Percentiles rank a stretch among this genome's conserved stretches.
phyloP scores from a whole-genome alignment of 1,284 basidiomycete genomes.

The Tranzscheliella williamsii region DNA sequence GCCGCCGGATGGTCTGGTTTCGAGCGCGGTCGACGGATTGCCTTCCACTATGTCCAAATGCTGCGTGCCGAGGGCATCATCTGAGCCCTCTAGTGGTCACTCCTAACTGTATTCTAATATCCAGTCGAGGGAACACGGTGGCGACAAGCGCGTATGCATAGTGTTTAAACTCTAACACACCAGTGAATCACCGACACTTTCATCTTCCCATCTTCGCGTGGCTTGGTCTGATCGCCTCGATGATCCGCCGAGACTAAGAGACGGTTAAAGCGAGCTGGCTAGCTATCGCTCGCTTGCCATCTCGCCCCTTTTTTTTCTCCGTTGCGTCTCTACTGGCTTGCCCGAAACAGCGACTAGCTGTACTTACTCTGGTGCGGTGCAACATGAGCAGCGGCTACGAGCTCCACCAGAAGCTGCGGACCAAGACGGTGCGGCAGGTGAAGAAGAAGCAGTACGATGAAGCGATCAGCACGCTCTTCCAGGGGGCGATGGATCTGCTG shows the following conservation, averaged over 20 bases:
- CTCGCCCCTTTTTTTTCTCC: neutral
- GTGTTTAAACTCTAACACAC: too few relatives aligned
- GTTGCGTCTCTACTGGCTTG: neutral
- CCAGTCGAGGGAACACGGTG: too few relatives aligned
- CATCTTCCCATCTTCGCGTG: too few relatives aligned
- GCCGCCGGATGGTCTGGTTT: constrained; percentile 26
- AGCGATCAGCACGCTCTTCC: constrained; percentile 48
- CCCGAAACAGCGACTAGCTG: too few relatives aligned
- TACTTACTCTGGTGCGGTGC: too few relatives aligned
- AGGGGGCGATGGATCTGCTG: constrained; percentile 47
- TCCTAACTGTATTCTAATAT: too few relatives aligned
- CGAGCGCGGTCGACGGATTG: constrained; percentile 29
- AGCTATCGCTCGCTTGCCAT: neutral
- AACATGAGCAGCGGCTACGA: constrained; percentile 52
- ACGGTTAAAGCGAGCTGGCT: too few relatives aligned
- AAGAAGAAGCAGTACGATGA: constrained; percentile 58
- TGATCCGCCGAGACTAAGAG: too few relatives aligned
- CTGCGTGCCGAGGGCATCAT: constrained; percentile 39
- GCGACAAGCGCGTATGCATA: too few relatives aligned
- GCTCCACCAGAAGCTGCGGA: constrained; percentile 58
- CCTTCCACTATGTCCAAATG: constrained; percentile 40
- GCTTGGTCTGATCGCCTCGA: too few relatives aligned
- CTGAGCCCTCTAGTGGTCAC: constrained; percentile 2
- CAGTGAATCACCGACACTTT: too few relatives aligned
- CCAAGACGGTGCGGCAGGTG: constrained; percentile 56